A percentile compares a stretch with the other conserved stretches of the same genome.
These are phyloP conservation scores for Citrullus colocynthis DNA, from an alignment of 306 rosid genomes.

Conservation along the genomic window DNA sequence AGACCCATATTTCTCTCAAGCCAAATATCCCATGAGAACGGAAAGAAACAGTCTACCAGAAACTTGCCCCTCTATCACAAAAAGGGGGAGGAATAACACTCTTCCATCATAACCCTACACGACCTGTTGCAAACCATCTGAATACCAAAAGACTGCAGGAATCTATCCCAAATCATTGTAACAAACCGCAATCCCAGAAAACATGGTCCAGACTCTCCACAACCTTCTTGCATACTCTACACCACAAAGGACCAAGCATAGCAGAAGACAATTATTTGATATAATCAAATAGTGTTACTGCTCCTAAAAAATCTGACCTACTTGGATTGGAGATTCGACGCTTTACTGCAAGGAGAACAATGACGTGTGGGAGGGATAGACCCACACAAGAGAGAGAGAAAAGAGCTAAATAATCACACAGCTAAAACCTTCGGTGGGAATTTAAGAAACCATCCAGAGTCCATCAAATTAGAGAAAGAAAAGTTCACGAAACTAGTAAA, in stretches of 20 bases:
- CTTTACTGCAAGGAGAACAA: not conserved
- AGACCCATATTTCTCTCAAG: no score
- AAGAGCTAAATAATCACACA: not conserved
- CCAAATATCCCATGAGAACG: no score
- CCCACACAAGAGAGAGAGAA: no score
- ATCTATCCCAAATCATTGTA: not conserved
- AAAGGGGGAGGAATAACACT: no score
- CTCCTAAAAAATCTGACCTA: not conserved
- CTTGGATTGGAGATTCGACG: not conserved
- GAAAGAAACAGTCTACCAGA: no score
- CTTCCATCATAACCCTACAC: no score
- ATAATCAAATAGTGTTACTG: not conserved
- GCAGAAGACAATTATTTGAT: not conserved
- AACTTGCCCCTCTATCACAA: no score
- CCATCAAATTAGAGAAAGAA: not conserved
- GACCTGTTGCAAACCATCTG: no score
- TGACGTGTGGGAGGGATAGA: no score
- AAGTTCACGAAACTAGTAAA: not conserved
- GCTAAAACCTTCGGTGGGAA: not conserved
- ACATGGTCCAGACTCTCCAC: not conserved
- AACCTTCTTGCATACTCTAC: not conserved
- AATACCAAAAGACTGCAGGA: no score
- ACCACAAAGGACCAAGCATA: not conserved
- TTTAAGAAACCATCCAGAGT: not conserved
- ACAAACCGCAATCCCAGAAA: not conserved